These are phyloP conservation scores for Pseudisothecium myosuroides DNA, from an alignment of 225 moss, liverwort and hornwort species.

Conservation along the genomic window DNA sequence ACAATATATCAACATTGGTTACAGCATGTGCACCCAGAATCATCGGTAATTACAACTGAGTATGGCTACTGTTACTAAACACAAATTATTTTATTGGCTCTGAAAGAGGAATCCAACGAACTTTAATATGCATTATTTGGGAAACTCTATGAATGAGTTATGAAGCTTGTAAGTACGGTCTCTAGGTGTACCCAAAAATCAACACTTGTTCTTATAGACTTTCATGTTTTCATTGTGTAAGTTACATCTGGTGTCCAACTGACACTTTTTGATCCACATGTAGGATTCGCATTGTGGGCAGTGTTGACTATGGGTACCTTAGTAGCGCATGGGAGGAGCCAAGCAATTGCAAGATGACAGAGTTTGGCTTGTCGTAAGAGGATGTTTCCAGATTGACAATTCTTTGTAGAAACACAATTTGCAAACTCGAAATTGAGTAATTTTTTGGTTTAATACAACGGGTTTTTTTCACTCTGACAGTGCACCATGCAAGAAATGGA, in stretches of 20 bases:
- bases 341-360: not conserved
- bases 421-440: not conserved
- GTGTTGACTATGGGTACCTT: not conserved
- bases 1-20: accelerated
- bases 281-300: not conserved
- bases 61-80: not conserved
- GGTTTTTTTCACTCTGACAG: too few relatives aligned
- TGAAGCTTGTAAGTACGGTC: not conserved
- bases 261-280: too few relatives aligned
- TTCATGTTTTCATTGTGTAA: not conserved
- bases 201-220: too few relatives aligned
- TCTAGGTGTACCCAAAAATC: too few relatives aligned
- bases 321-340: not conserved
- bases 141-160: not conserved
- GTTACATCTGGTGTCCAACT: too few relatives aligned
- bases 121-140: not conserved
- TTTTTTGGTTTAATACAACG: too few relatives aligned
- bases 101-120: not conserved
- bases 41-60: not conserved
- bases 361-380: too few relatives aligned
- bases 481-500: too few relatives aligned
- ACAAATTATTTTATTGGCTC: not conserved
- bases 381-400: not conserved
- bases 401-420: not conserved
- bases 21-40: not conserved